Evolutionary conservation across 2,329 filamentous ascomycete genomes (phyloP).

Genomic region (Amylocarpus encephaloides): DNA sequence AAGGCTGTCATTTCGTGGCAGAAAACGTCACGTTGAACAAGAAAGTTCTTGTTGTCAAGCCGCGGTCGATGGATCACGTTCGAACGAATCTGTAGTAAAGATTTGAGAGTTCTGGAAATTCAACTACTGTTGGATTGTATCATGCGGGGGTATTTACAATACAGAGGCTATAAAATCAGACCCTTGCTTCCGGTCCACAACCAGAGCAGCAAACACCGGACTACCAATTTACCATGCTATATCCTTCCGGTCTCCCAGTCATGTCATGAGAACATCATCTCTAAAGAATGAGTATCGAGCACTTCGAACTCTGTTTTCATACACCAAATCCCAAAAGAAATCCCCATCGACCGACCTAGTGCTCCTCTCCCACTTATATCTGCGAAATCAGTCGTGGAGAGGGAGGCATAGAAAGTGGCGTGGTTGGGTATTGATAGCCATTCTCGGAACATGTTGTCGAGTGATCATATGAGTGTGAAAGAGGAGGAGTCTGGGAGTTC

Average conservation of each 20-base stretch:
- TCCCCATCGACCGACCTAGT: slow-evolving; percentile 5
- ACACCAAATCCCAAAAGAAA: slow-evolving; percentile 10
- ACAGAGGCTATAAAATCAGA: not conserved
- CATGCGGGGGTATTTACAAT: slow-evolving; percentile 25
- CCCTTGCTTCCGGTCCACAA: slow-evolving; percentile 4
- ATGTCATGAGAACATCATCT: slow-evolving; percentile 19
- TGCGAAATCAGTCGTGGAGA: slow-evolving; percentile 50
- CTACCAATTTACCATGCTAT: slow-evolving; percentile 20
- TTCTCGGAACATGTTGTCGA: slow-evolving; percentile 57
- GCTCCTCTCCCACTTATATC: slow-evolving; percentile 17
- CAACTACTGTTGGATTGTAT: slow-evolving; percentile 7
- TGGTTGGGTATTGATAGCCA: slow-evolving; percentile 58
- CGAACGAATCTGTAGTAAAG: not conserved
- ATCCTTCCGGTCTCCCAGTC: slow-evolving; percentile 13
- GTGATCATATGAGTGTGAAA: slow-evolving; percentile 67
- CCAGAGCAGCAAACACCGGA: slow-evolving; percentile 19
- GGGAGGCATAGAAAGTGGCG: slow-evolving; percentile 66
- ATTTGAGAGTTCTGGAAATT: not conserved
- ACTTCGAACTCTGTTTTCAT: slow-evolving; percentile 29
- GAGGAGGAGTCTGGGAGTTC: slow-evolving; percentile 60
- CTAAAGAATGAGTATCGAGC: slow-evolving; percentile 31
- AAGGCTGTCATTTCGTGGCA: not conserved
- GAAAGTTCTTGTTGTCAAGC: not conserved
- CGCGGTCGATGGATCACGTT: not conserved
- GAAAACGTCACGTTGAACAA: no score